Evolutionary conservation across 2,329 filamentous ascomycete genomes (phyloP).

Genomic region (Celoporthe dispersa): DNA sequence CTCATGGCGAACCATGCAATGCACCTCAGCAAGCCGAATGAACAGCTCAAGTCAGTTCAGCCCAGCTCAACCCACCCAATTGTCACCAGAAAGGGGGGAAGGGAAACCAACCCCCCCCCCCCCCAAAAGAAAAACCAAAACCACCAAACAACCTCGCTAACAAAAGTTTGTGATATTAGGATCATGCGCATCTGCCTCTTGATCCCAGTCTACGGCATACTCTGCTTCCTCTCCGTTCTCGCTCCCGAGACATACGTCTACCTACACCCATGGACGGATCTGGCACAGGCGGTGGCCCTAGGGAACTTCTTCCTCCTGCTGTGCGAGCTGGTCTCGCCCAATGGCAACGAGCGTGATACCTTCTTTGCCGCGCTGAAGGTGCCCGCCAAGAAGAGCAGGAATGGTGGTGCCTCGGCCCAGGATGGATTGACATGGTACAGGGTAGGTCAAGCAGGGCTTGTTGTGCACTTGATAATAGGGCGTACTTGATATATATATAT

Average conservation of each 20-base stretch:
- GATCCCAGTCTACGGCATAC: conserved; percentile 47
- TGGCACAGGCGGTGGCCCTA: conserved; percentile 46
- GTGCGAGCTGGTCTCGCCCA: conserved; percentile 45
- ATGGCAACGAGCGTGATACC: conserved; percentile 38
- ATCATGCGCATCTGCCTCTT: conserved; percentile 48
- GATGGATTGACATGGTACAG: conserved; percentile 41
- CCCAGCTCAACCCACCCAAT: too few species aligned
- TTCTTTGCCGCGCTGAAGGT: conserved; percentile 43
- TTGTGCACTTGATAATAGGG: background rate
- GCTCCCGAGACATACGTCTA: conserved; percentile 45
- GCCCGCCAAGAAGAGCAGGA: conserved; percentile 34
- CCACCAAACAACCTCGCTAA: too few species aligned
- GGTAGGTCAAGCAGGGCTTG: conserved; percentile 14
- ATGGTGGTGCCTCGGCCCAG: conserved; percentile 21
- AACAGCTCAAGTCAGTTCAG: conserved; percentile 42
- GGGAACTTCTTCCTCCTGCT: conserved; percentile 49
- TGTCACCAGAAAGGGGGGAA: too few species aligned
- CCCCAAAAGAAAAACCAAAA: too few species aligned
- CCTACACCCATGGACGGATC: conserved; percentile 43
- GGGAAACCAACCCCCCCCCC: too few species aligned
- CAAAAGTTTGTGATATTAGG: background rate
- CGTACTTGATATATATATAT: background rate
- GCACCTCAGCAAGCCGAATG: conserved; percentile 45
- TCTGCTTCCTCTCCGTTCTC: conserved; percentile 44
- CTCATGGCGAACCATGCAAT: conserved; percentile 23